A percentile compares a stretch with the other conserved stretches of the same genome.
Conservation (phyloP, 495 filamentous ascomycete species). For the Choiromyces venosus region DNA sequence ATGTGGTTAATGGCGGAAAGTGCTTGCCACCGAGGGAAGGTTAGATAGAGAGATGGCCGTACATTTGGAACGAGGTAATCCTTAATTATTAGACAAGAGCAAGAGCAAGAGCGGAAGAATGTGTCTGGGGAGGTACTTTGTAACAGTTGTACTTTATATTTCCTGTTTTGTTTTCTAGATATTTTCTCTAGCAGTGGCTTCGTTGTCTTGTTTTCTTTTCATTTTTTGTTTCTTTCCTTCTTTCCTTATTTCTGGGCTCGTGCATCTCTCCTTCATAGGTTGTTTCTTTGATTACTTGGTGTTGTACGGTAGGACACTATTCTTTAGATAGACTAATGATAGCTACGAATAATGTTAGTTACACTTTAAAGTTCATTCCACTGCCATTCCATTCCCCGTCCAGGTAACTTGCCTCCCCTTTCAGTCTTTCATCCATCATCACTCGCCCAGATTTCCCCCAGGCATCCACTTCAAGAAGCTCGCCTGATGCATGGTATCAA, state of each 20-base stretch:
- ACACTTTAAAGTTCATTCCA: not conserved
- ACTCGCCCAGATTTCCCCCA: not conserved
- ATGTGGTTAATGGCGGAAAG: slow-evolving; percentile 12
- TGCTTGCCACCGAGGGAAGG: not conserved
- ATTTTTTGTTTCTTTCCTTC: not conserved
- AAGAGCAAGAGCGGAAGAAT: not conserved
- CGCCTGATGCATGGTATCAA: not conserved
- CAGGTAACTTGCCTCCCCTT: not conserved
- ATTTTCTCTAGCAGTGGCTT: not conserved
- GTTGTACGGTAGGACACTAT: not conserved
- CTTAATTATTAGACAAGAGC: not conserved
- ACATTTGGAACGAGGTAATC: not conserved
- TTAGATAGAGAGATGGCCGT: not conserved
- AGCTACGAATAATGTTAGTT: not conserved
- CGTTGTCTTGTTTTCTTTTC: not conserved
- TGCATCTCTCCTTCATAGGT: not conserved
- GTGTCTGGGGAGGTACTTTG: not conserved
- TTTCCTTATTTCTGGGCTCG: not conserved
- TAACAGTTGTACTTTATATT: not conserved
- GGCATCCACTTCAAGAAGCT: not conserved
- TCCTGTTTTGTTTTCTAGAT: not conserved
- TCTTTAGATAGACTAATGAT: not conserved
- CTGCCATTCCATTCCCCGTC: not conserved
- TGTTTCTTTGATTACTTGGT: not conserved
- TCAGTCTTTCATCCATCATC: not conserved